Percentiles rank a stretch among this genome's conserved stretches.
These are phyloP conservation scores for Hypoxylon sp. DNA, from an alignment of 2,329 filamentous ascomycete genomes.

Conservation along the genomic window DNA sequence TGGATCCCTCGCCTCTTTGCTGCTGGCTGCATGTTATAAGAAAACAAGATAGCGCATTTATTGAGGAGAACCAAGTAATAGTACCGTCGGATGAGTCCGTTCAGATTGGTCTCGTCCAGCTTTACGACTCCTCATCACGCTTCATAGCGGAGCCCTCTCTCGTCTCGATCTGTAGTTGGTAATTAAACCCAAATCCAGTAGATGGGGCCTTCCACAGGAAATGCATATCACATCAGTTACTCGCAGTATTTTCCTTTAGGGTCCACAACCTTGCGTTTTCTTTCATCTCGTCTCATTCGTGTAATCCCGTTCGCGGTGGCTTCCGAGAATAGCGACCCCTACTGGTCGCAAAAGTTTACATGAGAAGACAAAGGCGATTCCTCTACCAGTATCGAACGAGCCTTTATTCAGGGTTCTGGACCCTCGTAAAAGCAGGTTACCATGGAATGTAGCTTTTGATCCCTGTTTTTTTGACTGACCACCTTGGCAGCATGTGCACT, in stretches of 20 bases:
- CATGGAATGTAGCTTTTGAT: neutral
- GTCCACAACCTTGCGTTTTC: neutral
- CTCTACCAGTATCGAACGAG: neutral
- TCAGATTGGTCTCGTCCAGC: neutral
- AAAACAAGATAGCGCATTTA: neutral
- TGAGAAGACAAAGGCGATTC: neutral
- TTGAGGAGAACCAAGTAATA: neutral
- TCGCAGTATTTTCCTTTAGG: neutral
- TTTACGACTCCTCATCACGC: slow-evolving; percentile 1
- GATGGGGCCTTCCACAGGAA: neutral
- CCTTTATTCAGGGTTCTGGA: neutral
- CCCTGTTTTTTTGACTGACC: neutral
- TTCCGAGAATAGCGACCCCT: slow-evolving; percentile 1
- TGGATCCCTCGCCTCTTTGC: slow-evolving; percentile 5
- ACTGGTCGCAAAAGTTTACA: neutral
- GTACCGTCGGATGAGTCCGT: neutral
- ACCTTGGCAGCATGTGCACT: neutral
- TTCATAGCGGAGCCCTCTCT: neutral
- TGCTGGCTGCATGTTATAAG: neutral
- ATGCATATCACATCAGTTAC: slow-evolving; percentile 3
- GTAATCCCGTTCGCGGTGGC: slow-evolving; percentile 1
- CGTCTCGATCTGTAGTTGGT: neutral
- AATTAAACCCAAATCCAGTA: neutral
- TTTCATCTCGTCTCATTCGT: neutral
- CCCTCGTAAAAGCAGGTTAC: neutral